Evolutionary conservation across 2,329 filamentous ascomycete genomes (phyloP), one percentile per base, ranked within the genome.

Genomic region (Periglandula ipomoeae): DNA sequence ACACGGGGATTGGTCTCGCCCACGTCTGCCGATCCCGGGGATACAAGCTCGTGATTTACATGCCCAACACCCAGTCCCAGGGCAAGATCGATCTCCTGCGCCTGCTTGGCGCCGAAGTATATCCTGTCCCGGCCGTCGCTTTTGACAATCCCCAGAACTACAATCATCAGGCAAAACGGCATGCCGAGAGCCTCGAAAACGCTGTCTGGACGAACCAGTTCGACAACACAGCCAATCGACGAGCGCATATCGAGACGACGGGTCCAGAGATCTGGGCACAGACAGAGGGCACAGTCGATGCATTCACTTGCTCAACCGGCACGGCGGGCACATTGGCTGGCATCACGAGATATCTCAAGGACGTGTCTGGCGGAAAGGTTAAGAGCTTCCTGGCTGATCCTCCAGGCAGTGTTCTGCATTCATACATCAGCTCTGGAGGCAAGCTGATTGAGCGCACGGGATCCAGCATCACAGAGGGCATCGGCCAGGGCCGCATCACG

Each of bases 141-240:
- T 97, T 95, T 62, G 90, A 97, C 54, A 88, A 97, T 72, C 88
- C 89, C 15, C 75, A 89, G 40, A 98, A 98, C 71, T 98, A 97
- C 76, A 98, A 98, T 71, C 91, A 97, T 70, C 91, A 95, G 73
- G 93, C 93, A 4, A 79, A 78, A 51, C 75, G 91, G 38, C 91
- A 97, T 68, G 93, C 93, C n/a, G 89, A 93, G 65, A 67, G 75
- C 3, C 70, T 94, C 44, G 84, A 88, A 15, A 93, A 93, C 60
- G 89, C 91, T 8, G 90, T 97, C 13, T 98, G 93, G 93, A 98
- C 93, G 40, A 94, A 98, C 70, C 93, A 98, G 71, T 98, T 98
- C 70, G 93, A 98, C 67, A 98, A 98, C 72, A 82, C 78, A 46
- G 93, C 93, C 47, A 98, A 98, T 70, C 79, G 93, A 46, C 83